Base-by-base conservation (phyloP, 1,139 yeast species). In the Kodamaea fungicola region DNA sequence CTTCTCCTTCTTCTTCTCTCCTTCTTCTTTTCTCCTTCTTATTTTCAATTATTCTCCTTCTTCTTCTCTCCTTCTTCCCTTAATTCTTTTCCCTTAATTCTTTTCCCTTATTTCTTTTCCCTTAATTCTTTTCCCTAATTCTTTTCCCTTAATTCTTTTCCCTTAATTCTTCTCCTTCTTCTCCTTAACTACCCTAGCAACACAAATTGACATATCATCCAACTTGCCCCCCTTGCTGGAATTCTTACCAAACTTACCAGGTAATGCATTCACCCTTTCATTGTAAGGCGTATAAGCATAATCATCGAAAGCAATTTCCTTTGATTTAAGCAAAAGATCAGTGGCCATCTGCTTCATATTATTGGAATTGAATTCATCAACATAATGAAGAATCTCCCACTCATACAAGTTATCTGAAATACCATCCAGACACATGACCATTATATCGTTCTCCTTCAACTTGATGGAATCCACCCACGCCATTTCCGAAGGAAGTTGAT, bases 251-350 rank as follows among this genome's bases (percentile, higher is more conserved):
- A 44, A 57, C 31, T 51, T 54, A 30, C 55, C 55, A 9, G 74
- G 72, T 38, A 74, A 63, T 13, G 67, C 54, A 48, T 72, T 74
- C 10, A 76, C 74, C 50, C 62, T 71, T 47, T 73, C 79, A 42
- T 74, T 75, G 46, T 75, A 76, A 1, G 82, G 82, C 22, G 78
- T 71, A 40, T 65, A 72, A 12, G 78, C 74, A 50, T 70, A 72
- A 46, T 70, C 78, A 47, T 76, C 81, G 50, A 67, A 76, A 0
- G 78, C 81, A 9, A 74, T 65, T 36, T 64, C 72, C 46, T 76
- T 76, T 7, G 79, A 72, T 45, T 64, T 62, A 25, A 65, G 49
- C 34, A 76, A 47, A 10, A 76, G 45, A 27, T 57, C 55, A 35
- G 62, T 67, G 4, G 78, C 72, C 10, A 67, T 64, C 24, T 61